These are phyloP conservation scores for Paecilomyces formosus DNA, from an alignment of 2,329 filamentous ascomycete species.

Conservation along the genomic window DNA sequence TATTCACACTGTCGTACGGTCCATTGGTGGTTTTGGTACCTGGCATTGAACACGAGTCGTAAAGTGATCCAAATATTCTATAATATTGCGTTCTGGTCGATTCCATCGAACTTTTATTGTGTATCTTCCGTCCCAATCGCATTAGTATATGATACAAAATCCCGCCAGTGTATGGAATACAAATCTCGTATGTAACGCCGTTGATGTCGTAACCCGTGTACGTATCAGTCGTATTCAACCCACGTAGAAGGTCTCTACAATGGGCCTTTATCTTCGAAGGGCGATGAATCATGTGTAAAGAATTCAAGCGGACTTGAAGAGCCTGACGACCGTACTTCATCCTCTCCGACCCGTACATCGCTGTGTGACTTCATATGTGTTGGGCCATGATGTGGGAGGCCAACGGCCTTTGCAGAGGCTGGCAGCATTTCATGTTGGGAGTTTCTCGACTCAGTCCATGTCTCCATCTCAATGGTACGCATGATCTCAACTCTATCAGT, in stretches of 20 bases:
- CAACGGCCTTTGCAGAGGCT: slow-evolving; percentile 10
- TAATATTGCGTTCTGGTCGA: not conserved
- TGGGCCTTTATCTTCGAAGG: not conserved
- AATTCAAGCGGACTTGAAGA: not conserved
- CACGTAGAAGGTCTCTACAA: not conserved
- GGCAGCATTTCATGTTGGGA: slow-evolving; percentile 8
- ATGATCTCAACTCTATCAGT: slow-evolving; percentile 20
- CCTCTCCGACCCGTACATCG: not conserved
- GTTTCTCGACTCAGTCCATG: slow-evolving; percentile 19
- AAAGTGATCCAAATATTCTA: not conserved
- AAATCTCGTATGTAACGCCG: not conserved
- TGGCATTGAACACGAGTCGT: not conserved
- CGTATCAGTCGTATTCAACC: not conserved
- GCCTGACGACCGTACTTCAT: not conserved
- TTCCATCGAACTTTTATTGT: not conserved
- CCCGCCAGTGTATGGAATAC: not conserved
- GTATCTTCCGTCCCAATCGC: not conserved
- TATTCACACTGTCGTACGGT: not conserved
- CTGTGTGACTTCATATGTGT: slow-evolving; percentile 12
- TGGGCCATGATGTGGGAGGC: slow-evolving; percentile 6
- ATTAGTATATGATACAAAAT: not conserved
- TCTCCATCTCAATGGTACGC: slow-evolving; percentile 29
- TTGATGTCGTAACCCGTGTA: not conserved
- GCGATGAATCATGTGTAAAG: not conserved
- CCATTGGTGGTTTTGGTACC: not conserved